Evolutionary conservation across 2,329 filamentous ascomycete genomes (phyloP), one percentile per base, ranked within the genome.

Genomic region (Diaporthe sp.): DNA sequence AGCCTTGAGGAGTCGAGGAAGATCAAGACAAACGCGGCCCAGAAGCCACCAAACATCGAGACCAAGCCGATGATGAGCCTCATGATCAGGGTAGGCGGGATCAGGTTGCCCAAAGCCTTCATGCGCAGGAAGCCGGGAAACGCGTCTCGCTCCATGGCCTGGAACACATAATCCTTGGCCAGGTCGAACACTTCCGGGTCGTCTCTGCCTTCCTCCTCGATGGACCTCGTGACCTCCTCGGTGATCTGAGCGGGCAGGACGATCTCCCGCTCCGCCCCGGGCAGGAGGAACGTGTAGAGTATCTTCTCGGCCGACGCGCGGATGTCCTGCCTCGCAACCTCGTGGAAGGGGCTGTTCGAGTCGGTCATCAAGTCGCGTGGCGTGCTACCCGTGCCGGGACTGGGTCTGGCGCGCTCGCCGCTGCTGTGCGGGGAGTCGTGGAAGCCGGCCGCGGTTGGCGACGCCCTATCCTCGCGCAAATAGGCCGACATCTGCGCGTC

Each of bases 71-170:
- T 83, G 61, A 98, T 95, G 71, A 98, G 87, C 72, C 97, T 91
- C 79, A 97, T 89, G 82, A 98, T 92, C 79, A 98, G 93, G 62
- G 95, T 98, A 22, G 96, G 92, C 4, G 96, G 97, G 39, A 99
- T 96, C 19, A 99, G 90, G 82, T 99, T 99, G 76, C 97, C 97
- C 34, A 99, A 89, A 3, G 97, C 97, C 86, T 98, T 98, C 86
- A 95, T 95, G 82, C 96, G 91, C 76, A 99, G 89, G 85, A 99
- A 99, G 1, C 96, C 96, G 0, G 97, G 97, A 83, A 98, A 99
- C n/a, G 97, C 97, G 86, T 99, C 97, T 74, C 97, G 92, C 86
- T 99, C 97, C 97, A 99, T 99, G 46, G 97, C 97, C 85, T 99
- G 97, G 84, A 98, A 99, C 77, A 98, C 97, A 83, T 98, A 99